Evolutionary conservation across 1,284 basidiomycete species (phyloP).

Genomic region (Dichomitus squalens): DNA sequence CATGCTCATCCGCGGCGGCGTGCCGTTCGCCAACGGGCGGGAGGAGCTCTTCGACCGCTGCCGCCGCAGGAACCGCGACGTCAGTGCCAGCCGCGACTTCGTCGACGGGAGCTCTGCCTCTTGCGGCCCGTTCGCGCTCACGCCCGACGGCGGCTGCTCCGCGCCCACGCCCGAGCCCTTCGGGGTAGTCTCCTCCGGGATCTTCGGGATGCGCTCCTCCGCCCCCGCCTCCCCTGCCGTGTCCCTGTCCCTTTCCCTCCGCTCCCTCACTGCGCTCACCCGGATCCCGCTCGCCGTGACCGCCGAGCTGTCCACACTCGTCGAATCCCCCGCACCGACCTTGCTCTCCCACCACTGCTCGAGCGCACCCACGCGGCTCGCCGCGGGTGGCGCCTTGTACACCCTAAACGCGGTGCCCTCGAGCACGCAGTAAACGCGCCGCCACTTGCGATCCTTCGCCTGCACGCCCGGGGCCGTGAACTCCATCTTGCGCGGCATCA

Average conservation of each 20-base stretch:
- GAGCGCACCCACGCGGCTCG: constrained; percentile 51
- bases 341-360: constrained; percentile 78
- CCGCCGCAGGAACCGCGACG: constrained; percentile 31
- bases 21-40: constrained; percentile 8
- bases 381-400: constrained; percentile 67
- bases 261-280: constrained; percentile 28
- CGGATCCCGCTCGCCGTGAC: constrained; percentile 25
- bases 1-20: constrained; percentile 27
- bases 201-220: constrained; percentile 24
- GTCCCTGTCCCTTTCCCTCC: constrained; percentile 16
- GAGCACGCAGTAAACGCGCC: constrained; percentile 84
- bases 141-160: neutral
- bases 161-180: neutral
- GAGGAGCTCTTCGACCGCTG: constrained; percentile 21
- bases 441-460: constrained; percentile 91
- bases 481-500: constrained; percentile 94
- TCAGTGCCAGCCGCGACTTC: constrained; percentile 28
- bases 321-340: constrained; percentile 67
- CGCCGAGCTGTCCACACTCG: constrained; percentile 24
- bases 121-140: neutral
- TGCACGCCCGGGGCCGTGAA: constrained; percentile 86
- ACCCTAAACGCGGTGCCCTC: constrained; percentile 90
- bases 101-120: constrained; percentile 16
- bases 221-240: constrained; percentile 25
- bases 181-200: constrained; percentile 18